Evolutionary conservation across 345 rosid genomes (phyloP), one percentile per base, ranked within the genome.

Genomic region (Eucalyptus sideroxylon): DNA sequence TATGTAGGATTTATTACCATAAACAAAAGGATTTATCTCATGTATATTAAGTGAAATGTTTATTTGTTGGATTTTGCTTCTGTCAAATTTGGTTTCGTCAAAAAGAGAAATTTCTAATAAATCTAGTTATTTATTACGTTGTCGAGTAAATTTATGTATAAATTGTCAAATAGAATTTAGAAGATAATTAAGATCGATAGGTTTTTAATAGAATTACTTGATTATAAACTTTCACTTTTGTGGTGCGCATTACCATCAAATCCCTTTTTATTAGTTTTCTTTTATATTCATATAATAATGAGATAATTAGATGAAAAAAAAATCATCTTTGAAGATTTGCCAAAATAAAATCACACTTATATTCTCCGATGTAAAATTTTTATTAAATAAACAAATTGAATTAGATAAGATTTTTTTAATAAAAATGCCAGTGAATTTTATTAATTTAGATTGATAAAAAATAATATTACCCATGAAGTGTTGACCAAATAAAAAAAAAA

Each of bases 201-300:
- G 0, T 23, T 56, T 56, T 56, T 56, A 24, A 56, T 0, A 23
- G 1, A 56, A 56, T 56, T 10, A 56, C 62, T 56, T 56, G 62
- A 21, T 21, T 56, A 56, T 1, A 56, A 23, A 23, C 1, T 56
- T 56, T 56, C 62, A 56, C 62, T 23, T 56, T 56, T 56, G 27
- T 0, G 1, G 0, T 56, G 60, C 6, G 4, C 12, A 56, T 21
- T 56, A 23, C 27, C 60, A 23, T 55, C 26, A 4, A 23, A 55
- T 8, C 11, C 26, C 60, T 55, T 53, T 19, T 53, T 8, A 3
- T 53, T 53, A 19, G 59, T 21, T 55, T 23, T 55, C 27, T 23
- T 56, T 9, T 56, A 19, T 23, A 2, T 56, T 21, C 27, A 56
- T 23, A 23, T 23, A 23, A 23, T 53, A 56, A 4, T 23, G 60